A percentile compares a stretch with the other conserved stretches of the same genome.
Evolutionary conservation across 805 yeast genomes (phyloP).

Genomic region (Candida quercuum): DNA sequence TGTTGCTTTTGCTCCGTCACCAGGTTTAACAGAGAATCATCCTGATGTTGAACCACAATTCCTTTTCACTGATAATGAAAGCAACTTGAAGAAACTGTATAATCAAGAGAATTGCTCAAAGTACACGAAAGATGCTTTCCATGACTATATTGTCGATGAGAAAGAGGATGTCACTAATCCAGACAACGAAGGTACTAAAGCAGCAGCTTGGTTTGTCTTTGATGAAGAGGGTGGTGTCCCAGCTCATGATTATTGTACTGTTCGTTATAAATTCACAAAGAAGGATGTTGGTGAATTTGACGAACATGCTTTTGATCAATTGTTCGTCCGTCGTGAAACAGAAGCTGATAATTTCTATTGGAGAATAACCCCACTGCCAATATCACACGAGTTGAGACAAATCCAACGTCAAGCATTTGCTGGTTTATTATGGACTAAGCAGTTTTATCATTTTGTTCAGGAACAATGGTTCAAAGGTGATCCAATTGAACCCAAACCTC

Average conservation of each 20-base stretch:
- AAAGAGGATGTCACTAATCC: constrained; percentile 64
- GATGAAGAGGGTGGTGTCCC: constrained; percentile 76
- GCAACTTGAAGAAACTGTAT: constrained; percentile 67
- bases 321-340: constrained; percentile 64
- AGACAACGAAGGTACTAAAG: constrained; percentile 66
- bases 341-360: constrained; percentile 94
- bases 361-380: constrained; percentile 81
- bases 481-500: constrained; percentile 74
- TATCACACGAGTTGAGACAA: constrained; percentile 70
- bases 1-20: constrained; percentile 72
- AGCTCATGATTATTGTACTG: constrained; percentile 80
- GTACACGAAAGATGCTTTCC: constrained; percentile 87
- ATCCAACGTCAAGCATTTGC: constrained; percentile 94
- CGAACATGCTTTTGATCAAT: constrained; percentile 67
- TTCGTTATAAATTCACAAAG: constrained; percentile 67
- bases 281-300: constrained; percentile 44
- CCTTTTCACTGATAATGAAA: constrained; percentile 85
- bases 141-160: constrained; percentile 68
- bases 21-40: constrained; percentile 53
- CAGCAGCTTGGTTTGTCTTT: constrained; percentile 79
- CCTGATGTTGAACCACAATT: constrained; percentile 71
- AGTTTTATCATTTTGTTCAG: constrained; percentile 81
- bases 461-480: constrained; percentile 87
- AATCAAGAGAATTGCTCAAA: constrained; percentile 43
- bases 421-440: constrained; percentile 91